Conservation (phyloP, 371 early-diverging fungal genomes). For the Mucor racemosus region DNA sequence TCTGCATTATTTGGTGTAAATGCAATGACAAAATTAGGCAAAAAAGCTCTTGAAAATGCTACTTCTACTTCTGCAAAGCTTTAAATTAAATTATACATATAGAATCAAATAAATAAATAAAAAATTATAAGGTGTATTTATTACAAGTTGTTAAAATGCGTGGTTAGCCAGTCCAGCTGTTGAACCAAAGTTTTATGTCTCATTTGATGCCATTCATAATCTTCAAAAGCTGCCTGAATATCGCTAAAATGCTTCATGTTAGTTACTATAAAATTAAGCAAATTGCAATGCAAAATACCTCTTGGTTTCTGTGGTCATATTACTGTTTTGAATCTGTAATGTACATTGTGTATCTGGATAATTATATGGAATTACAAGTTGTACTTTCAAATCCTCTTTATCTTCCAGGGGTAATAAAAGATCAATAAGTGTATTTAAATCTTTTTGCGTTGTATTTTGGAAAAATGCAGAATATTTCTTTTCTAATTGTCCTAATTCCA, state of each 20-base stretch:
- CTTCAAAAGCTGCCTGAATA: constrained; percentile 43
- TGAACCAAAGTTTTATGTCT: constrained; percentile 45
- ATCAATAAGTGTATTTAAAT: constrained; percentile 28
- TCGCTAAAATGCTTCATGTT: constrained; percentile 16
- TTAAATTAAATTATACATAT: constrained; percentile 9
- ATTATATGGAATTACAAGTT: constrained; percentile 35
- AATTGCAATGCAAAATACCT: constrained; percentile 22
- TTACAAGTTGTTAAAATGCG: constrained; percentile 24
- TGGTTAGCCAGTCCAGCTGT: constrained; percentile 51
- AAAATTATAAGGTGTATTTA: background rate
- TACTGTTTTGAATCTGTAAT: constrained; percentile 35
- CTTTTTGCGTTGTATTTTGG: constrained; percentile 26
- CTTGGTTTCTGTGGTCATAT: constrained; percentile 29
- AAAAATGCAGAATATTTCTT: constrained; percentile 36
- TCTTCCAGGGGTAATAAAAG: constrained; percentile 30
- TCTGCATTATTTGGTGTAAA: constrained; percentile 56
- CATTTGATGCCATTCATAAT: constrained; percentile 45
- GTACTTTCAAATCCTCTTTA: constrained; percentile 31
- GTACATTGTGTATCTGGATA: constrained; percentile 48
- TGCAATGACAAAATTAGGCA: constrained; percentile 40
- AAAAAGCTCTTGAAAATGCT: constrained; percentile 34
- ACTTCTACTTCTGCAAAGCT: constrained; percentile 28
- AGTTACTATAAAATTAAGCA: background rate
- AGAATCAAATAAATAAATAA: background rate
- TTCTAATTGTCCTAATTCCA: constrained; percentile 48